Evolutionary conservation across 768 basidiomycete species (phyloP), one percentile per base, ranked within the genome.

Genomic region (Tulasnella sp.): DNA sequence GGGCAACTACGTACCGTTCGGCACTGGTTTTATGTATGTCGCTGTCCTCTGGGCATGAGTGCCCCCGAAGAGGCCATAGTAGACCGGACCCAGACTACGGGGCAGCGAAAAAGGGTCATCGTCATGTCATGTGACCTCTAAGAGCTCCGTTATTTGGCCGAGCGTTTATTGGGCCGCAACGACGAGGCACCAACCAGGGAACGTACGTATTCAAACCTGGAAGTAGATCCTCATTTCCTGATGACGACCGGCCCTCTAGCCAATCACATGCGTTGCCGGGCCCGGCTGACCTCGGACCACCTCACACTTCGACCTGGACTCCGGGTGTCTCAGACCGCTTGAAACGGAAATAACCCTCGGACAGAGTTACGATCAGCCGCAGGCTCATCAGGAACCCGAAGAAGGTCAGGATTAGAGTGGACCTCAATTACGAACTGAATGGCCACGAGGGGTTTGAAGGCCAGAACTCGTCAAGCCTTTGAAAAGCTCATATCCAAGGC

Each of bases 371-470:
- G 52, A 52, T 36, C 62, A 31, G 31, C 62, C 24, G 24, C 62
- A 68, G 62, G 62, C 18, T 16, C 62, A 68, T 68, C 62, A 36
- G 62, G 62, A 68, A 68, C 62, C 34, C 62, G 62, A 36, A 34
- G 62, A 34, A 34, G 27, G 31, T 34, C 34, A 36, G 62, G 62
- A 36, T 68, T 68, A 18, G 62, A 18, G 27, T 68, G 62, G 34
- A 68, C 34, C 62, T 68, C 62, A 68, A 68, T 68, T 68, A 68
- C 62, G 62, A 68, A 68, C 62, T 68, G 62, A 68, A 68, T 68
- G 12, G 34, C 62, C 62, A 68, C 62, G 62, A 68, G 62, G 52
- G 62, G 31, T 36, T 36, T 34, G 62, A 27, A 68, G 62, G 27
- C 16, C 62, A 34, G 34, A n/a, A 31, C 62, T 34, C 52, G 21